Base-by-base conservation (phyloP, 2,329 filamentous ascomycete genomes). In the Didymella pinodella region DNA sequence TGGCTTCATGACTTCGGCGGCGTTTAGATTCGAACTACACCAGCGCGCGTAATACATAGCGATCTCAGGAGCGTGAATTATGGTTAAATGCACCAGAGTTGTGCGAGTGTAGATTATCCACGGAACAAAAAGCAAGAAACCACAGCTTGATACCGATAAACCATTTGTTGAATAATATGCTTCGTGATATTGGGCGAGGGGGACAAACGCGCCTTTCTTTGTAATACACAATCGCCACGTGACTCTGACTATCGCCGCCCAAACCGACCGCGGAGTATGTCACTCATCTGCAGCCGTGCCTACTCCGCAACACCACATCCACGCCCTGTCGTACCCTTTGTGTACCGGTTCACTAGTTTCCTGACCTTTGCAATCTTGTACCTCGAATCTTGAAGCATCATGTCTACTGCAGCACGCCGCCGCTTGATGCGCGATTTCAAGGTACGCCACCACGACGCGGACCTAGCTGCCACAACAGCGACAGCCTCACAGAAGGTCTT, bases 341-440 rank as follows among this genome's bases (percentile, higher is more conserved):
- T 8, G n/a, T 32, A 25, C 20, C 44, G 25, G 20, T 26, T 16
- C 18, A 20, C 22, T n/a, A 8, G 7, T 34, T 26, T 16, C 16
- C 25, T 26, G 32, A n/a, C 41, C 40, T 10, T 32, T 12, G 14
- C 44, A 32, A 38, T 28, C 48, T n/a, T 28, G 34, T 20, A 50
- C 5, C 46, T 12, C 4, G 20, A 18, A 31, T 16, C 16, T 34
- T 18, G 41, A 52, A 38, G 44, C 48, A 81, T 67, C 69, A 93
- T 92, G 94, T 98, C 94, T 72, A 98, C 95, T 65, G 91, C 94
- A 69, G 95, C 95, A 69, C 90, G 95, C 77, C 91, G 95, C 77
- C 92, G 95, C 77, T 84, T 99, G 79, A 98, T 99, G 95, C 91
- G 95, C 78, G 95, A 98, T 84, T 98, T 98, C 87, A 98, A 98